Evolutionary conservation across 2,329 filamentous ascomycete species (phyloP).

Genomic region (Botryosphaeria dothidea): DNA sequence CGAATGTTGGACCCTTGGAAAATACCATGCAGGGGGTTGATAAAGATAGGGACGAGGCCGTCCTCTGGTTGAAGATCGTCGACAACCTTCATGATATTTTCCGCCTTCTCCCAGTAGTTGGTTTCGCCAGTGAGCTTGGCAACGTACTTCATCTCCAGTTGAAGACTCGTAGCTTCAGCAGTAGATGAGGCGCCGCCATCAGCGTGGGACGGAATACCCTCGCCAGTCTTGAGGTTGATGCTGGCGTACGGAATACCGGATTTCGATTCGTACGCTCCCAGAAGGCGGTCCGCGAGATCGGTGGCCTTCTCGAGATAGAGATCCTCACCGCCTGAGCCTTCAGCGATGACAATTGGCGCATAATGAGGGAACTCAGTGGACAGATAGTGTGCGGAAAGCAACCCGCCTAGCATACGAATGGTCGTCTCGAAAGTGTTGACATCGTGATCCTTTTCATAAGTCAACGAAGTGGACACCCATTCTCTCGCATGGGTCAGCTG

Average conservation of each 20-base stretch:
- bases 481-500: constrained; percentile 81
- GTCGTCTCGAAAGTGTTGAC: constrained; percentile 98
- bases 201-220: constrained; percentile 77
- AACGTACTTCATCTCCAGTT: constrained; percentile 96
- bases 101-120: constrained; percentile 87
- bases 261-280: constrained; percentile 82
- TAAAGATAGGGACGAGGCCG: constrained; percentile 88
- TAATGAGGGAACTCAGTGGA: constrained; percentile 79
- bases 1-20: constrained; percentile 87
- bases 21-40: constrained; percentile 74
- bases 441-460: constrained; percentile 90
- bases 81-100: constrained; percentile 88
- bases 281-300: constrained; percentile 83
- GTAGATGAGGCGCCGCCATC: constrained; percentile 90
- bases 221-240: constrained; percentile 76
- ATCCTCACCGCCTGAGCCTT: constrained; percentile 76
- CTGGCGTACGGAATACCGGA: constrained; percentile 90
- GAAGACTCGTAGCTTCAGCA: constrained; percentile 86
- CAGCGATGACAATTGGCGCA: constrained; percentile 71
- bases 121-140: constrained; percentile 91
- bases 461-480: constrained; percentile 80
- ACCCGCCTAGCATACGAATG: constrained; percentile 92
- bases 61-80: constrained; percentile 78
- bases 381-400: constrained; percentile 93
- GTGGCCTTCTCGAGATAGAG: constrained; percentile 94